Conservation (phyloP, 208 protist species). For the Acanthamoeba triangularis region DNA sequence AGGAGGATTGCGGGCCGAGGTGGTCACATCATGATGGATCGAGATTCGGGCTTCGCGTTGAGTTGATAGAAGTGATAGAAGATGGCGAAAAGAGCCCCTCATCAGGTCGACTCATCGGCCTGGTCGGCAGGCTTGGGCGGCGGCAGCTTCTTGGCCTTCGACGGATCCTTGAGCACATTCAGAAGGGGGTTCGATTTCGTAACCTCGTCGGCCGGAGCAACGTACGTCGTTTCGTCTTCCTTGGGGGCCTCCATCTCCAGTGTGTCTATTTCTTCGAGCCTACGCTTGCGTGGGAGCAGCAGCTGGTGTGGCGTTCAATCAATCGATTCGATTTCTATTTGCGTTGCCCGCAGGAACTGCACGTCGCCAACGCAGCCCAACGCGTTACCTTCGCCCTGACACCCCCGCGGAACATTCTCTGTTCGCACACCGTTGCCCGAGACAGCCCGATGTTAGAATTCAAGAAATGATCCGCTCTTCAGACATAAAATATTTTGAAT, state of each 20-base stretch:
- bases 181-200: constrained; percentile 29
- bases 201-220: constrained; percentile 28
- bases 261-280: background rate
- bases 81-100: too few relatives aligned
- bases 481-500: too few relatives aligned
- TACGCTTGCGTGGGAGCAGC: background rate
- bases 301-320: too few relatives aligned
- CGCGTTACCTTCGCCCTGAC: background rate
- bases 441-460: too few relatives aligned
- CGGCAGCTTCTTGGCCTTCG: constrained; percentile 43
- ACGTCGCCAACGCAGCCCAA: too few relatives aligned
- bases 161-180: constrained; percentile 6
- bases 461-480: too few relatives aligned
- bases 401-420: background rate
- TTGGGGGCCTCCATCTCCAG: constrained; percentile 5
- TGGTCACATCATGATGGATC: too few relatives aligned
- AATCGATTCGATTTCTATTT: too few relatives aligned
- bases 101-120: background rate
- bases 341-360: background rate
- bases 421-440: background rate
- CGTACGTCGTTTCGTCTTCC: background rate
- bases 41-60: too few relatives aligned
- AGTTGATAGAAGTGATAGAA: too few relatives aligned
- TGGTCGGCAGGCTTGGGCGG: constrained; percentile 14
- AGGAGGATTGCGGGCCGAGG: too few relatives aligned